Conservation (phyloP, 1,284 basidiomycete species). For the Leccinum cinnamomeum region DNA sequence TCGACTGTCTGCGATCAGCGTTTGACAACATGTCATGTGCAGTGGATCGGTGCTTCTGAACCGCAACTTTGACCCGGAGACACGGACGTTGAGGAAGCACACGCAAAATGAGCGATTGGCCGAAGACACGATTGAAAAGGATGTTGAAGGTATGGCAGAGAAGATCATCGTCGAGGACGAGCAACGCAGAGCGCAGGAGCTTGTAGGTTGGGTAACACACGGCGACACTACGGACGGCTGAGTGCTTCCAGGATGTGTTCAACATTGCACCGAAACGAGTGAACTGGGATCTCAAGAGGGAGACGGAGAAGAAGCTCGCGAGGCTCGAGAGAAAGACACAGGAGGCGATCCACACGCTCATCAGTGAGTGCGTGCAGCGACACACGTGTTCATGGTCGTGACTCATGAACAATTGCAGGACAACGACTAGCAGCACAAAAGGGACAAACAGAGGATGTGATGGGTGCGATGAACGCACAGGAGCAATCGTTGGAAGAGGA, state of each 20-base stretch:
- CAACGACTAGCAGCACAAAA: conserved; percentile 76
- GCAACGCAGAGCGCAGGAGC: conserved; percentile 78
- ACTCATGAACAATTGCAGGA: conserved; percentile 42
- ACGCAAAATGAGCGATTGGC: conserved; percentile 52
- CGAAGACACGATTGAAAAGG: conserved; percentile 86
- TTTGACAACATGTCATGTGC: conserved; percentile 3
- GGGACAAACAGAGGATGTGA: conserved; percentile 70
- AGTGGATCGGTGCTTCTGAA: conserved; percentile 65
- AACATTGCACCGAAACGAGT: conserved; percentile 96
- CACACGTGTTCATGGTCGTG: conserved; percentile 20
- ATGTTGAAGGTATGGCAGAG: conserved; percentile 83
- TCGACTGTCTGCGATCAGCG: neutral
- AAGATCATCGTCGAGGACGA: conserved; percentile 85
- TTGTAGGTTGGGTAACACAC: conserved; percentile 56
- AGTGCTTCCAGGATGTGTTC: conserved; percentile 73
- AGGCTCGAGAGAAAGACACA: conserved; percentile 91
- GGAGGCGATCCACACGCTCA: conserved; percentile 89
- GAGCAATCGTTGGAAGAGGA: conserved; percentile 52
- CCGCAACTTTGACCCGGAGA: conserved; percentile 86
- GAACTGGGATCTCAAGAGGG: conserved; percentile 97
- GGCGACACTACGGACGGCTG: conserved; percentile 8
- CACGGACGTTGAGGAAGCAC: conserved; percentile 72
- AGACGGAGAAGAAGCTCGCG: conserved; percentile 86
- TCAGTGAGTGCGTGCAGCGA: conserved; percentile 59
- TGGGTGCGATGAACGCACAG: conserved; percentile 78